These are phyloP conservation scores for Pistacia atlantica DNA, from an alignment of 345 rosid genomes.

Conservation along the genomic window DNA sequence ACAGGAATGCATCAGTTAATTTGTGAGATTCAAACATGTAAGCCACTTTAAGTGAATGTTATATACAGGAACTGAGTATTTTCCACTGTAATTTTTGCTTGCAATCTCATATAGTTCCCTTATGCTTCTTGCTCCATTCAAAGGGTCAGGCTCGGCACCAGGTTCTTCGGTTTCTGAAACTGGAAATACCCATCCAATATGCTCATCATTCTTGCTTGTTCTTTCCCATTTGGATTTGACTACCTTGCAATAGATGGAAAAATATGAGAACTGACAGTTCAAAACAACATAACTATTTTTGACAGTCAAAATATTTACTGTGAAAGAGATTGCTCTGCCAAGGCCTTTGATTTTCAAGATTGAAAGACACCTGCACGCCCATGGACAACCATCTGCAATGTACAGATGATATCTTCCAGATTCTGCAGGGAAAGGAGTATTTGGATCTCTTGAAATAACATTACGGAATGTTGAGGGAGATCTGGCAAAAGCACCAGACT, in stretches of 20 bases:
- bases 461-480: slow-evolving; percentile 6
- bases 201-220: slow-evolving; percentile 6
- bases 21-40: not conserved
- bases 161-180: not conserved
- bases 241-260: not conserved
- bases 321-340: not conserved
- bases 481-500: not conserved
- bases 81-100: slow-evolving; percentile 12
- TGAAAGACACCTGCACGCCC: slow-evolving; percentile 16
- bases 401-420: slow-evolving; percentile 26
- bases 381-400: slow-evolving; percentile 22
- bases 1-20: not conserved
- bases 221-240: slow-evolving; percentile 10
- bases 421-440: slow-evolving; percentile 18
- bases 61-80: slow-evolving; percentile 16
- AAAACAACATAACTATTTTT: not conserved
- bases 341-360: not conserved
- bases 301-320: not conserved
- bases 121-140: slow-evolving; percentile 15
- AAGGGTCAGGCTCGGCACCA: slow-evolving; percentile 9
- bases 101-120: slow-evolving; percentile 22
- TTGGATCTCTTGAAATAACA: slow-evolving; percentile 18
- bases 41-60: not conserved
- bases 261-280: not conserved
- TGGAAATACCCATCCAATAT: slow-evolving; percentile 1